A percentile compares a stretch with the other conserved stretches of the same genome.
Conservation (phyloP, 177 flowering plant genomes). For the Vitis hybrid region DNA sequence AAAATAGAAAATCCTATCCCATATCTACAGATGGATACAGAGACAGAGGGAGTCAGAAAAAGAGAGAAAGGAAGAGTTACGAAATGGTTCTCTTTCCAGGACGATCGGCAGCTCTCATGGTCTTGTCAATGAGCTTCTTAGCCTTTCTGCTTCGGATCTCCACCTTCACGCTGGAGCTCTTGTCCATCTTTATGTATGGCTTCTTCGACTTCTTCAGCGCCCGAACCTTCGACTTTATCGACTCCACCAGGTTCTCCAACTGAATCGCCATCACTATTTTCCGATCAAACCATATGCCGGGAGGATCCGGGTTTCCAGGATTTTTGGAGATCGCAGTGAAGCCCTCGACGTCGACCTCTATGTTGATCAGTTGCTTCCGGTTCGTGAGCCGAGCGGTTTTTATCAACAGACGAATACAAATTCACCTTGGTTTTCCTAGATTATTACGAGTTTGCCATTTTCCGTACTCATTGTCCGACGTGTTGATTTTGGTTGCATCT, state of each 20-base stretch:
- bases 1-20: not conserved
- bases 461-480: not conserved
- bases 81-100: constrained; percentile 54
- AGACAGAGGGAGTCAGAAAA: not conserved
- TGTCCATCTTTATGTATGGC: constrained; percentile 85
- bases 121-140: constrained; percentile 70
- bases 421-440: not conserved
- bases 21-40: not conserved
- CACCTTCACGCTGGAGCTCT: constrained; percentile 80
- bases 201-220: constrained; percentile 71
- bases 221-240: constrained; percentile 80
- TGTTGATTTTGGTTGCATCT: not conserved
- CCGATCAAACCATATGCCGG: too few species aligned
- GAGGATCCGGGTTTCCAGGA: too few species aligned
- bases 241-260: constrained; percentile 61
- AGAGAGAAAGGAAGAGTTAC: constrained; percentile 12
- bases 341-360: too few species aligned
- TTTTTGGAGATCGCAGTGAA: too few species aligned
- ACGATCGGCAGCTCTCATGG: constrained; percentile 68
- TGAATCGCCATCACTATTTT: constrained; percentile 52
- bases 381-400: too few species aligned
- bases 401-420: not conserved
- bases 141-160: constrained; percentile 86
- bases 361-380: too few species aligned
- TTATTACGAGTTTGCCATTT: constrained; percentile 7